Percentiles rank a stretch among this genome's conserved stretches.
Conservation (phyloP, 140 eudicot genomes). For the Ambrosia hybrid region DNA sequence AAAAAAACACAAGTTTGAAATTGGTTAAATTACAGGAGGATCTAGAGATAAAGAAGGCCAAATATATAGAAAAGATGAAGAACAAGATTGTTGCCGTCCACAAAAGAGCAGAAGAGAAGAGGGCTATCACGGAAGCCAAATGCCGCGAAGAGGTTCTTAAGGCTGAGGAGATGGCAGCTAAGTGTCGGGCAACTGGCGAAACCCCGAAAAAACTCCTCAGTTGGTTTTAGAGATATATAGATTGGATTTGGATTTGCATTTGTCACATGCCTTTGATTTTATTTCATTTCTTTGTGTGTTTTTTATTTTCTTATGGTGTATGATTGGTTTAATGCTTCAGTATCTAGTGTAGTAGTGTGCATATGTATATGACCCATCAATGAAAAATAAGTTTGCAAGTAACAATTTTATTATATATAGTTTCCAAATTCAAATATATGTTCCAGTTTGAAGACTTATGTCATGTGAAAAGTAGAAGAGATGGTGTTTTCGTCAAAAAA, state of each 20-base stretch:
- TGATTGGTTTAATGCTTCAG: slow-evolving; percentile 32
- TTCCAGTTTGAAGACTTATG: too few species aligned
- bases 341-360: slow-evolving; percentile 52
- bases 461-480: not conserved
- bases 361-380: slow-evolving; percentile 17
- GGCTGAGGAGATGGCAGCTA: slow-evolving; percentile 75
- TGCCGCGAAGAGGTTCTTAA: slow-evolving; percentile 69
- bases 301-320: slow-evolving; percentile 27
- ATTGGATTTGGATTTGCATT: slow-evolving; percentile 12
- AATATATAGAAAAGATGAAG: slow-evolving; percentile 63
- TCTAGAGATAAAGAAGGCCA: slow-evolving; percentile 75
- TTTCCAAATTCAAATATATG: not conserved
- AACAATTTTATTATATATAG: slow-evolving; percentile 15
- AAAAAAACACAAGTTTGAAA: not conserved
- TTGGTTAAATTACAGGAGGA: slow-evolving; percentile 55
- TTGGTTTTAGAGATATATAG: slow-evolving; percentile 34
- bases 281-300: slow-evolving; percentile 37
- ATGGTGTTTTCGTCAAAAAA: not conserved
- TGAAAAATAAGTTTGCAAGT: slow-evolving; percentile 18
- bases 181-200: slow-evolving; percentile 76
- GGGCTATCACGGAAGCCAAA: slow-evolving; percentile 68
- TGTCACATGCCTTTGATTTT: slow-evolving; percentile 5
- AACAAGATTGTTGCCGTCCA: slow-evolving; percentile 62
- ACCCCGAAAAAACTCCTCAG: slow-evolving; percentile 66
- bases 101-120: slow-evolving; percentile 70